Evolutionary conservation across 2,329 filamentous ascomycete genomes (phyloP).

Genomic region (Phaeosphaeria sp.): DNA sequence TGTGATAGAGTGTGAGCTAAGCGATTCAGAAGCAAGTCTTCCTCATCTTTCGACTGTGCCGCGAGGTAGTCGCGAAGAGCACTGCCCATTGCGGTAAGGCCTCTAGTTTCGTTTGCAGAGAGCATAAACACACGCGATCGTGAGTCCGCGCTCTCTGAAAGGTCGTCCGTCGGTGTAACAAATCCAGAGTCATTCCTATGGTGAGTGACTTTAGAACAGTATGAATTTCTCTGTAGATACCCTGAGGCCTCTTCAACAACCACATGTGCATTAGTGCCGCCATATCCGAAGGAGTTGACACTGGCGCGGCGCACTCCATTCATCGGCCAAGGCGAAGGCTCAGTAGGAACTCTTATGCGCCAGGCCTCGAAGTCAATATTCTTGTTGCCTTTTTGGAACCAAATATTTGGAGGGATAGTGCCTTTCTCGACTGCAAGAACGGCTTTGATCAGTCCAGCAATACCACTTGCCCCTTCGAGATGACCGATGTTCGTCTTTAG

Average conservation of each 20-base stretch:
- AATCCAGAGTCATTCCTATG: constrained; percentile 10
- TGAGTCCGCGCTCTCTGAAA: not conserved
- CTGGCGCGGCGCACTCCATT: constrained; percentile 17
- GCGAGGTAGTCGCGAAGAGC: constrained; percentile 23
- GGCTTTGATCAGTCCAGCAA: constrained; percentile 49
- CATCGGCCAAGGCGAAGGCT: constrained; percentile 18
- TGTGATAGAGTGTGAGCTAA: constrained; percentile 30
- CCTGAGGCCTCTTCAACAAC: constrained; percentile 32
- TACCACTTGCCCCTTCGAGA: constrained; percentile 48
- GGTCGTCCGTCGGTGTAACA: constrained; percentile 10
- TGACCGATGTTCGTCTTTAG: constrained; percentile 53
- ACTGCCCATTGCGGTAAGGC: constrained; percentile 10
- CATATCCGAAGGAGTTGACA: constrained; percentile 30
- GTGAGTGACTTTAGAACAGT: constrained; percentile 6
- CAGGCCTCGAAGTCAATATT: constrained; percentile 17
- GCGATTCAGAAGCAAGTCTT: constrained; percentile 8
- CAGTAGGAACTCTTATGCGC: constrained; percentile 17
- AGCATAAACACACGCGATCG: constrained; percentile 13
- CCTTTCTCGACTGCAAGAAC: constrained; percentile 49
- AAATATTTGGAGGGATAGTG: constrained; percentile 37
- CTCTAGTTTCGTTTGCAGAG: constrained; percentile 19
- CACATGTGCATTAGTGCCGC: constrained; percentile 31
- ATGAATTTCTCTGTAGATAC: not conserved
- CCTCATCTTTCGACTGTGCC: not conserved
- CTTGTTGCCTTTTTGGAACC: constrained; percentile 19